These are phyloP conservation scores for Galerina marginata DNA, from an alignment of 768 basidiomycete species.

Conservation along the genomic window DNA sequence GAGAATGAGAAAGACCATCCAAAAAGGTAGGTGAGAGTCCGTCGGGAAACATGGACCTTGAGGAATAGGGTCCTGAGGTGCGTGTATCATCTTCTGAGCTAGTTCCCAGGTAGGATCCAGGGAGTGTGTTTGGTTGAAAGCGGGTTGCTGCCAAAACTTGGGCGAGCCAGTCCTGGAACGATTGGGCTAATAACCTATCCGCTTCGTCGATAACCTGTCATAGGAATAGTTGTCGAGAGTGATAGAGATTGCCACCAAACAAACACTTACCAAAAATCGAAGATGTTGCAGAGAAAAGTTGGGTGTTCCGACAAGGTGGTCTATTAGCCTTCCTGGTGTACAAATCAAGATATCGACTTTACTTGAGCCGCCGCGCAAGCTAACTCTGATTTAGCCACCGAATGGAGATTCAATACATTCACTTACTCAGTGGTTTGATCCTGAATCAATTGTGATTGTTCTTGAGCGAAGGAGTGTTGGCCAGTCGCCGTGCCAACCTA, in stretches of 20 bases:
- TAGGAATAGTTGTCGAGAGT: not conserved
- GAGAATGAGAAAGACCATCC: constrained; percentile 43
- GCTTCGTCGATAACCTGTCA: constrained; percentile 95
- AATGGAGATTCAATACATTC: not conserved
- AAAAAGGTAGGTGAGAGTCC: constrained; percentile 58
- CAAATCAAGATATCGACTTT: constrained; percentile 94
- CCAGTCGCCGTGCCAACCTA: constrained; percentile 86
- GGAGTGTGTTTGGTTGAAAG: constrained; percentile 23
- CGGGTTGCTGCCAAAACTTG: constrained; percentile 80
- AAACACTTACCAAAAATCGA: constrained; percentile 79
- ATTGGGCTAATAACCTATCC: constrained; percentile 92
- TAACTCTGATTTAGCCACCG: constrained; percentile 30
- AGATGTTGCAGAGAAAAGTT: constrained; percentile 95
- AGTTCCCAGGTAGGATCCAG: constrained; percentile 18
- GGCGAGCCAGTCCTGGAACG: constrained; percentile 94
- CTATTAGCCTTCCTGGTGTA: constrained; percentile 94
- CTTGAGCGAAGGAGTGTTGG: constrained; percentile 92
- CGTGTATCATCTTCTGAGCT: not conserved
- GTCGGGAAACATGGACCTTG: constrained; percentile 18
- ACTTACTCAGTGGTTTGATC: constrained; percentile 60
- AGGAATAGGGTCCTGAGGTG: constrained; percentile 20
- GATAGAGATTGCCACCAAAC: not conserved
- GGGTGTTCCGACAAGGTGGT: constrained; percentile 86
- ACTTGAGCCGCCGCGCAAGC: constrained; percentile 84
- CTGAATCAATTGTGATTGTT: constrained; percentile 81